Evolutionary conservation across 306 rosid species (phyloP).

Genomic region (Rosa lucieae): DNA sequence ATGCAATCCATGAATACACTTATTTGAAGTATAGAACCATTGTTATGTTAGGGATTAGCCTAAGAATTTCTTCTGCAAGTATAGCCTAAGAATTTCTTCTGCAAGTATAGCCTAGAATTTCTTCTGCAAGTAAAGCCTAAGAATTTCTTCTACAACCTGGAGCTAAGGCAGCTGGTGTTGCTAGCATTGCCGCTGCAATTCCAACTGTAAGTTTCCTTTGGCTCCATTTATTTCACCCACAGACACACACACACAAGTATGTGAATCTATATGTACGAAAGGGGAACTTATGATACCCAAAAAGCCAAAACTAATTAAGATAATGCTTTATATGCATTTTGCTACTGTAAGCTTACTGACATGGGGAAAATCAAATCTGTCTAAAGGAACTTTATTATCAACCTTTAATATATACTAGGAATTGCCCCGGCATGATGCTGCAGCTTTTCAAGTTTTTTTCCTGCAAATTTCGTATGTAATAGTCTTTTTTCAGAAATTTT

Average conservation of each 20-base stretch:
- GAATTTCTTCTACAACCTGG: no score
- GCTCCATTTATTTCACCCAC: not conserved
- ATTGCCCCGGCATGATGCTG: no score
- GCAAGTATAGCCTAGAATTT: not conserved
- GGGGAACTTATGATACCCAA: not conserved
- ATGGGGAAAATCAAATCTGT: slow-evolving; percentile 92
- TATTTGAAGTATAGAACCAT: no score
- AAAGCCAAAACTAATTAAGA: slow-evolving; percentile 6
- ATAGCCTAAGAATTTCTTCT: no score
- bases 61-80: no score
- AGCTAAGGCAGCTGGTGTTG: slow-evolving; percentile 87
- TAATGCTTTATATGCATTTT: slow-evolving; percentile 45
- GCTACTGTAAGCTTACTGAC: slow-evolving; percentile 95
- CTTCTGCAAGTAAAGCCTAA: slow-evolving; percentile 35
- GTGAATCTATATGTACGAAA: not conserved
- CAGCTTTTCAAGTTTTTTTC: no score
- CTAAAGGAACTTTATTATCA: no score
- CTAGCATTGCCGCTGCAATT: slow-evolving; percentile 86
- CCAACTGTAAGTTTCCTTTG: slow-evolving; percentile 62
- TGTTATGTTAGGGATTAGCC: no score
- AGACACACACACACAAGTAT: not conserved
- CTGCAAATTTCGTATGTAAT: no score
- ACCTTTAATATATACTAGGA: no score
- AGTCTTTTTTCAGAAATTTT: no score
- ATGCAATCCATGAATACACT: no score